Conservation (phyloP, 148 eudicot genomes). For the Rhododendron mucronatum region DNA sequence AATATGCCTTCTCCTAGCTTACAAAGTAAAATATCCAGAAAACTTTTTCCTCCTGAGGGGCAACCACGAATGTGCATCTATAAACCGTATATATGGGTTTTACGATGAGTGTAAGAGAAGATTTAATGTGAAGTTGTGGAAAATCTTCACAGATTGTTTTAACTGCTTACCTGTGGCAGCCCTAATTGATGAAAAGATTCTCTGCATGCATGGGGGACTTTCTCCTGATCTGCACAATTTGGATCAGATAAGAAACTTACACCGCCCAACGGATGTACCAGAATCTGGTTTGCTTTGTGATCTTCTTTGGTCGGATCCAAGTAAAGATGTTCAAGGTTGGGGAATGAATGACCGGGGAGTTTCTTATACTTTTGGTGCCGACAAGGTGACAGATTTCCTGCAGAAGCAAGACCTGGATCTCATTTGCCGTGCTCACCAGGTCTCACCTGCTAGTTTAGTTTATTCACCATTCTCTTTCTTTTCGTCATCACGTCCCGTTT, state of each 20-base stretch:
- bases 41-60: conserved; percentile 50
- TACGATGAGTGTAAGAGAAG: conserved; percentile 62
- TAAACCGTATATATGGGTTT: conserved; percentile 59
- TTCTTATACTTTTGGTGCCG: conserved; percentile 58
- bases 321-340: conserved; percentile 54
- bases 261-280: conserved; percentile 56
- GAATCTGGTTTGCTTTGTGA: conserved; percentile 62
- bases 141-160: conserved; percentile 52
- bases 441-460: conserved; percentile 7
- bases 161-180: conserved; percentile 59
- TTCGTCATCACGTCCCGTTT: background rate
- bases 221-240: conserved; percentile 49
- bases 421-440: conserved; percentile 68
- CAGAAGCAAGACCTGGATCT: conserved; percentile 55
- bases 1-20: conserved; percentile 54
- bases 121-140: conserved; percentile 52
- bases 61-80: conserved; percentile 55
- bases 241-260: conserved; percentile 49
- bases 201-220: conserved; percentile 68
- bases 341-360: conserved; percentile 69
- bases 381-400: conserved; percentile 57
- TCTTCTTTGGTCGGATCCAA: conserved; percentile 57
- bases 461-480: background rate
- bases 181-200: conserved; percentile 51
- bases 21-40: conserved; percentile 48